Evolutionary conservation across 345 rosid species (phyloP).

Genomic region (Salix arbutifolia): DNA sequence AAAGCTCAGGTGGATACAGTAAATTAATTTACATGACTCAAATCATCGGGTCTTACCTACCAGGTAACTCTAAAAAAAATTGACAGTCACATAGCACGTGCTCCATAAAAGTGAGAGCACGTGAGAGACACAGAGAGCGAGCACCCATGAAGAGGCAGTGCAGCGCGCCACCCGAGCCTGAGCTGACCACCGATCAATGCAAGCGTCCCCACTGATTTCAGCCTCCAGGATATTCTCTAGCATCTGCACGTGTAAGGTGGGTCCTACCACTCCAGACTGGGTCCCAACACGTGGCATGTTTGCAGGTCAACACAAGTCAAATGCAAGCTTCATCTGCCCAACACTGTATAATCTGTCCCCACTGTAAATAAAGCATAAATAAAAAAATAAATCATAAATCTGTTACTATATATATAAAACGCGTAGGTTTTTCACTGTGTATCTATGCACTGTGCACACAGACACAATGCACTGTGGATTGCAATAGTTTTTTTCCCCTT

Average conservation of each 20-base stretch:
- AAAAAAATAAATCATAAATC: too few species aligned
- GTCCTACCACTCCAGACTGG: not conserved
- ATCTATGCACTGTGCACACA: too few species aligned
- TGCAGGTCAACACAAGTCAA: not conserved
- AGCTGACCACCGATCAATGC: not conserved
- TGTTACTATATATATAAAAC: too few species aligned
- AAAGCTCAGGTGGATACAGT: too few species aligned
- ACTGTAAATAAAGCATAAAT: too few species aligned
- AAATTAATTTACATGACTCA: too few species aligned
- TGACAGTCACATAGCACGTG: not conserved
- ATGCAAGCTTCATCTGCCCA: not conserved
- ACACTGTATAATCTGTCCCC: too few species aligned
- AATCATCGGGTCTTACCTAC: too few species aligned
- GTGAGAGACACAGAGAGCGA: not conserved
- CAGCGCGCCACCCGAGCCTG: not conserved
- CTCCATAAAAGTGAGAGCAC: not conserved
- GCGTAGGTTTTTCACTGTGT: too few species aligned
- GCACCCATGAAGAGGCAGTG: not conserved
- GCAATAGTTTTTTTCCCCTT: too few species aligned
- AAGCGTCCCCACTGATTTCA: not conserved
- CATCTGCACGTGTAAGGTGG: constrained; percentile 18
- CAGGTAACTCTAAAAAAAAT: not conserved
- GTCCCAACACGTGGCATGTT: constrained; percentile 17
- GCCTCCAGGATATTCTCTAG: constrained; percentile 6
- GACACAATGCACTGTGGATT: too few species aligned